These are phyloP conservation scores for Sutorius eximius DNA, from an alignment of 1,284 basidiomycete species.

Conservation along the genomic window DNA sequence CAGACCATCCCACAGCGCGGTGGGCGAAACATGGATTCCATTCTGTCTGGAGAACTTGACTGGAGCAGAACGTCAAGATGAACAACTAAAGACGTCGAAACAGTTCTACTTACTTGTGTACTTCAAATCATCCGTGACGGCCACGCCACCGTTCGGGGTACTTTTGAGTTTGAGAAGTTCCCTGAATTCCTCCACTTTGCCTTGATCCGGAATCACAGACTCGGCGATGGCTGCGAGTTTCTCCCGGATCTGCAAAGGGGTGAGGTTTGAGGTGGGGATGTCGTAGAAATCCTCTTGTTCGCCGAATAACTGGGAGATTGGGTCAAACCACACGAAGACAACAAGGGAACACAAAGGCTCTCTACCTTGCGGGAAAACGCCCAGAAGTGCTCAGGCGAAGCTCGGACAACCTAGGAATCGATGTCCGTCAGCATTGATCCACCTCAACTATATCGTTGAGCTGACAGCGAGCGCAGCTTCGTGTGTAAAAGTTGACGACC, in stretches of 20 bases:
- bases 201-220: slow-evolving; percentile 46
- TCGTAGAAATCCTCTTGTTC: slow-evolving; percentile 79
- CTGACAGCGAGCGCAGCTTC: slow-evolving; percentile 83
- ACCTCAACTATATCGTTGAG: background rate
- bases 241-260: slow-evolving; percentile 72
- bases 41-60: slow-evolving; percentile 93
- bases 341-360: slow-evolving; percentile 6
- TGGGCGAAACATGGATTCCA: slow-evolving; percentile 89
- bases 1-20: slow-evolving; percentile 84
- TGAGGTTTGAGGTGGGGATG: slow-evolving; percentile 67
- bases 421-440: background rate
- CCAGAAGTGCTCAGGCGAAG: slow-evolving; percentile 80
- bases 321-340: background rate
- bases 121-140: slow-evolving; percentile 82
- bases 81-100: background rate
- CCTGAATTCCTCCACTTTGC: slow-evolving; percentile 50
- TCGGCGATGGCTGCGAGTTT: slow-evolving; percentile 66
- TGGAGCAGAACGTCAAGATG: slow-evolving; percentile 26
- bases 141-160: slow-evolving; percentile 71
- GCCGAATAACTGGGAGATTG: slow-evolving; percentile 63
- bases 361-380: slow-evolving; percentile 66
- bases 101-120: slow-evolving; percentile 62
- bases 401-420: slow-evolving; percentile 51
- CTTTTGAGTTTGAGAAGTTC: slow-evolving; percentile 66
- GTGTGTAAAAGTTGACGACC: slow-evolving; percentile 69